Evolutionary conservation across 306 rosid species (phyloP).

Genomic region (Boehmeria nivea): DNA sequence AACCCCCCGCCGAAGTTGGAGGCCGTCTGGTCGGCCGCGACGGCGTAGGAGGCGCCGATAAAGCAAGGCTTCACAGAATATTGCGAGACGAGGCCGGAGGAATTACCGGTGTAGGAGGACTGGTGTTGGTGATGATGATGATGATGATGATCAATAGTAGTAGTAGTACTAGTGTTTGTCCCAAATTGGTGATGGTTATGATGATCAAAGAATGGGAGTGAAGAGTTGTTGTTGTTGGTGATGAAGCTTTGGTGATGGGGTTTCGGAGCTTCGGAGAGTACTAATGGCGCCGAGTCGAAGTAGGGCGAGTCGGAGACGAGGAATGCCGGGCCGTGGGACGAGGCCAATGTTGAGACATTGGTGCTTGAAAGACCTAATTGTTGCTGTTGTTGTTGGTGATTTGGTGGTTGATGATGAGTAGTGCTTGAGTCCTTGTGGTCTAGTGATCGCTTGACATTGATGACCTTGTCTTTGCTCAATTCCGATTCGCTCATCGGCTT

Average conservation of each 20-base stretch:
- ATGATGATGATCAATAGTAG: too few relatives aligned
- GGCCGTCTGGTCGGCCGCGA: slow-evolving; percentile 15
- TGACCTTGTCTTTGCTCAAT: slow-evolving; percentile 19
- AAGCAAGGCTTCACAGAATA: too few relatives aligned
- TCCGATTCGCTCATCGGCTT: slow-evolving; percentile 50
- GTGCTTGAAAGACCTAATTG: slow-evolving; percentile 14
- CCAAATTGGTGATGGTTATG: too few relatives aligned
- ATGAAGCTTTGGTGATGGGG: slow-evolving; percentile 19
- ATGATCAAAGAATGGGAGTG: neutral
- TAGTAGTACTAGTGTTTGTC: too few relatives aligned
- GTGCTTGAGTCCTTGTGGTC: slow-evolving; percentile 26
- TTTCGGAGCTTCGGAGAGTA: slow-evolving; percentile 40
- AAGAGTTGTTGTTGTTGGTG: slow-evolving; percentile 23
- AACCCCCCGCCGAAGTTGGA: slow-evolving; percentile 1
- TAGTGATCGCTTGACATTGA: slow-evolving; percentile 24
- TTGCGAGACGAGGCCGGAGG: too few relatives aligned
- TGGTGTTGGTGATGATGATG: too few relatives aligned
- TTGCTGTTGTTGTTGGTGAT: too few relatives aligned
- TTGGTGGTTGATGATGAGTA: slow-evolving; percentile 23
- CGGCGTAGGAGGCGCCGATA: too few relatives aligned
- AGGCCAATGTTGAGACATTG: slow-evolving; percentile 15
- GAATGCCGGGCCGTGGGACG: slow-evolving; percentile 52
- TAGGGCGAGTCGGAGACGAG: slow-evolving; percentile 39
- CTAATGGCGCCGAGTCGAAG: slow-evolving; percentile 28
- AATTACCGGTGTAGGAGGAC: too few relatives aligned